Evolutionary conservation across 192 early-diverging fungal species (phyloP).

Genomic region (Umbelopsis ramanniana): DNA sequence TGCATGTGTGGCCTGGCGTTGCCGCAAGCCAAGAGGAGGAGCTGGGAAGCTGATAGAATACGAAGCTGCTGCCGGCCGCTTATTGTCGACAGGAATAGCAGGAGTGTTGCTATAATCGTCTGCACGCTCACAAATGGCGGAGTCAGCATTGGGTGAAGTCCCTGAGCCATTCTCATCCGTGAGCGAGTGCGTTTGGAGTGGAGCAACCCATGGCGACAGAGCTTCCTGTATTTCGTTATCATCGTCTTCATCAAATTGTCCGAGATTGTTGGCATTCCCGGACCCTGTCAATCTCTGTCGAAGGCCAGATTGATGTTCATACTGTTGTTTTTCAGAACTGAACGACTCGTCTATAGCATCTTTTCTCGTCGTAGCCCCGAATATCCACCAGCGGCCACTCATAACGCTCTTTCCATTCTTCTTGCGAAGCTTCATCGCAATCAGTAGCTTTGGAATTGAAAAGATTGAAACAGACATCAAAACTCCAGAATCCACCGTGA

Average conservation of each 20-base stretch:
- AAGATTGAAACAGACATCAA: conserved; percentile 13
- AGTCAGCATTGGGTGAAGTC: not conserved
- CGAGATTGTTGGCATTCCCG: not conserved
- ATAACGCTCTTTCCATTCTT: not conserved
- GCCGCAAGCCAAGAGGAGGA: not conserved
- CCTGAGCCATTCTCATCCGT: not conserved
- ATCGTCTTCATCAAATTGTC: not conserved
- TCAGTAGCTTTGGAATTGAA: conserved; percentile 7
- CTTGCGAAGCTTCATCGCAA: not conserved
- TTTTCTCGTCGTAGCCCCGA: not conserved
- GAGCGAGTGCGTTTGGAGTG: conserved; percentile 5
- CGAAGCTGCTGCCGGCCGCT: not conserved
- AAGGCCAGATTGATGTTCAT: not conserved
- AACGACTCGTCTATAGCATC: not conserved
- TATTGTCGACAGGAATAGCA: not conserved
- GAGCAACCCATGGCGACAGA: conserved; percentile 7
- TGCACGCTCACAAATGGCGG: not conserved
- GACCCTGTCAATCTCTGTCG: not conserved
- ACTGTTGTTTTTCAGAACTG: not conserved
- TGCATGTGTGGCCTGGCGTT: not conserved
- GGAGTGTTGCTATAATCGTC: not conserved
- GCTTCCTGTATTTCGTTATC: not conserved
- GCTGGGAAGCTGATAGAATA: not conserved
- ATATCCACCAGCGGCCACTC: not conserved
- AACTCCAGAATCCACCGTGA: conserved; percentile 2